phyloP scores from a whole-genome alignment of 306 rosid genomes.

The Quillaja saponaria region DNA sequence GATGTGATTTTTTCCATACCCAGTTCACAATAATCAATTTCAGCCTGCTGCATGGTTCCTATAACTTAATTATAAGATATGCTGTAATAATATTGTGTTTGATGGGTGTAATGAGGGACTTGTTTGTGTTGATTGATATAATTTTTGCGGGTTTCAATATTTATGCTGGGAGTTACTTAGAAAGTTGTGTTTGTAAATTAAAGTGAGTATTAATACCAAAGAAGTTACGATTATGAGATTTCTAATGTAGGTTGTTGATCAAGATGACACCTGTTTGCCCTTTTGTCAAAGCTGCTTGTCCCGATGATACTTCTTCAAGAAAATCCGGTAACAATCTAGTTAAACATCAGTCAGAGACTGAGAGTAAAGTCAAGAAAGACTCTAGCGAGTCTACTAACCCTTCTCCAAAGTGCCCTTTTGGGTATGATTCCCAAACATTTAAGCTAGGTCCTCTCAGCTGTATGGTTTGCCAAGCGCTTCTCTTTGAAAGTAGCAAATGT shows the following conservation, averaged over 20 bases:
- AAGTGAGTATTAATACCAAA: not conserved
- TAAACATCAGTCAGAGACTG: constrained; percentile 35
- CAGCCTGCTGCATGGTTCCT: too few relatives aligned
- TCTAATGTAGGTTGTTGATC: constrained; percentile 38
- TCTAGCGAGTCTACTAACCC: constrained; percentile 28
- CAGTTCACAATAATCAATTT: too few relatives aligned
- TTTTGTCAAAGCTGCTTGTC: constrained; percentile 81
- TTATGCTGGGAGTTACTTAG: too few relatives aligned
- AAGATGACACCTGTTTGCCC: constrained; percentile 88
- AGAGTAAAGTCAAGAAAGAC: constrained; percentile 48
- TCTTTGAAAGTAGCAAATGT: constrained; percentile 60
- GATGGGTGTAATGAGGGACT: constrained; percentile 8
- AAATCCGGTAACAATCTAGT: constrained; percentile 36
- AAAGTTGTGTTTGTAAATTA: constrained; percentile 12
- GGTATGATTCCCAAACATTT: constrained; percentile 76
- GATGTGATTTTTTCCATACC: too few relatives aligned
- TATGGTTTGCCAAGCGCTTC: constrained; percentile 62
- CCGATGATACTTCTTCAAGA: constrained; percentile 58
- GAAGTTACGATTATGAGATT: not conserved
- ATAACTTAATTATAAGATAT: not conserved
- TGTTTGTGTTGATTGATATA: not conserved
- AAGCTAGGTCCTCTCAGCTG: constrained; percentile 98
- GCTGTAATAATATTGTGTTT: not conserved
- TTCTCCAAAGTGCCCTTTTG: constrained; percentile 79
- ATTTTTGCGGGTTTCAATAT: not conserved